Percentiles rank a stretch among this genome's conserved stretches.
Conservation (phyloP, 2,329 filamentous ascomycete genomes). For the Trichoderma atrobrunneum region DNA sequence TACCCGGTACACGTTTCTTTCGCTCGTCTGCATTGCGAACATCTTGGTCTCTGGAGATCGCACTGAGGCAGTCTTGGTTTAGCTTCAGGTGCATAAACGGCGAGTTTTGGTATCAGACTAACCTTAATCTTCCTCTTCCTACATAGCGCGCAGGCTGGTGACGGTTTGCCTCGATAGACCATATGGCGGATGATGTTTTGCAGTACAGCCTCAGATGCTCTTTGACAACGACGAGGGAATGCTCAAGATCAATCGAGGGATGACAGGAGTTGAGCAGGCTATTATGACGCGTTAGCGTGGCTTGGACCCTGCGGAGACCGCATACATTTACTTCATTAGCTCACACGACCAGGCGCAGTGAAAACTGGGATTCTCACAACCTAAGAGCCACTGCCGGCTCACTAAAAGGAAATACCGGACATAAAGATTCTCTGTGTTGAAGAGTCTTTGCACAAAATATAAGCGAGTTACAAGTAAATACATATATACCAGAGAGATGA, state of each 20-base stretch:
- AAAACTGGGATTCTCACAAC: neutral
- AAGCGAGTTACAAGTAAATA: neutral
- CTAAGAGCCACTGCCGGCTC: neutral
- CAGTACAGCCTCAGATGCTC: neutral
- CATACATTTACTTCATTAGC: neutral
- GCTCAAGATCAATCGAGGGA: neutral
- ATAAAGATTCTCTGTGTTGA: neutral
- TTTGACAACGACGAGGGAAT: neutral
- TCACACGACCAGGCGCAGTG: neutral
- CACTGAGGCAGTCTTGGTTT: neutral
- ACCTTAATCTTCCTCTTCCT: neutral
- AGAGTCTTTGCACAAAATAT: neutral
- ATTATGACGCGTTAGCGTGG: neutral
- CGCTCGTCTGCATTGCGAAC: neutral
- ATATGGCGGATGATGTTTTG: neutral
- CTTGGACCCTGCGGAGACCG: neutral
- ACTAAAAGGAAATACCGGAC: neutral
- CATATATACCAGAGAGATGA: neutral
- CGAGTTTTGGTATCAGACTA: neutral
- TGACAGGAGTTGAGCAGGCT: neutral
- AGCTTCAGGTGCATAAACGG: neutral
- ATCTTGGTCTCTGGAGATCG: neutral
- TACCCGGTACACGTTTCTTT: neutral
- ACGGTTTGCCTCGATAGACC: neutral
- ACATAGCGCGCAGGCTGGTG: neutral